Conservation (phyloP, 2,329 filamentous ascomycete genomes). For the Botrytis sinoallii region DNA sequence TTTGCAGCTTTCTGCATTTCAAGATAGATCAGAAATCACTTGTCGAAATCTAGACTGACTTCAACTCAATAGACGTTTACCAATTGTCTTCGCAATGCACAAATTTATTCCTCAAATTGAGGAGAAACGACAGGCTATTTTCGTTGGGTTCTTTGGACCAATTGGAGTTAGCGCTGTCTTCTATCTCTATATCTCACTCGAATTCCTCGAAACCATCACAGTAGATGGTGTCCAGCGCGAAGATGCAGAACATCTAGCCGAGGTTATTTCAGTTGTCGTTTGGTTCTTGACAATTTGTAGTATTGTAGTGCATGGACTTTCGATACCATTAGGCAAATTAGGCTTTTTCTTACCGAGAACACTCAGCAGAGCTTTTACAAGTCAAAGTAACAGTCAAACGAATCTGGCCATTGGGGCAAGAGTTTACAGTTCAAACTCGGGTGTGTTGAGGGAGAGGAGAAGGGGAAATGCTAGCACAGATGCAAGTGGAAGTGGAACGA, state of each 20-base stretch:
- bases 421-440: background rate
- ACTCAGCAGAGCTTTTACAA: conserved; percentile 45
- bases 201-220: conserved; percentile 63
- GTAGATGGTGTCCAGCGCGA: conserved; percentile 58
- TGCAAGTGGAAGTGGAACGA: background rate
- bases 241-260: conserved; percentile 63
- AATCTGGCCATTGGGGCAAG: background rate
- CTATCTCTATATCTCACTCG: conserved; percentile 77
- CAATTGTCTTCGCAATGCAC: conserved; percentile 71
- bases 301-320: conserved; percentile 80
- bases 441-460: background rate
- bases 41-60: background rate
- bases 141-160: conserved; percentile 90
- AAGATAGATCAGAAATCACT: conserved; percentile 12
- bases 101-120: conserved; percentile 78
- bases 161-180: conserved; percentile 90
- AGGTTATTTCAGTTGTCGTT: conserved; percentile 68
- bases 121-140: conserved; percentile 69
- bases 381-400: conserved; percentile 24
- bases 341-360: conserved; percentile 59
- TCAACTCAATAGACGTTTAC: conserved; percentile 52
- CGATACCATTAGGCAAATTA: conserved; percentile 72
- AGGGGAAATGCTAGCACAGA: background rate
- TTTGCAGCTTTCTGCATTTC: background rate
- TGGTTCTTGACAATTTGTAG: conserved; percentile 87